Percentiles rank a stretch among this genome's conserved stretches.
phyloP scores from a whole-genome alignment of 768 basidiomycete species.

The Kondoa subrosea region DNA sequence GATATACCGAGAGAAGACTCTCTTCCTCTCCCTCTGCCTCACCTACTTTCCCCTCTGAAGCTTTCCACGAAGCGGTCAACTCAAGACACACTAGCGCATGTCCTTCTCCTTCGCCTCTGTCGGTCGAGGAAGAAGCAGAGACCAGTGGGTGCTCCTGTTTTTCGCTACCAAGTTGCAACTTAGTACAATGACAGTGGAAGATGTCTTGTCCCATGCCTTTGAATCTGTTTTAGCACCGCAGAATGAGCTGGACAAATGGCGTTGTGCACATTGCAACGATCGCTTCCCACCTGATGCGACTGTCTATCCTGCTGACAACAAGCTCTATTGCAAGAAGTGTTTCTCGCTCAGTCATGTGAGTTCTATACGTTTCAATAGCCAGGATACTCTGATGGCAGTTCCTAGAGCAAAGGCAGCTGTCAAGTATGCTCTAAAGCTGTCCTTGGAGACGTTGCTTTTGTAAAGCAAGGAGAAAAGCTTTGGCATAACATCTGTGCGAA shows the following conservation, averaged over 20 bases:
- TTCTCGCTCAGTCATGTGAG: background rate
- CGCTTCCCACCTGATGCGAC: background rate
- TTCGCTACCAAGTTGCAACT: too few species aligned
- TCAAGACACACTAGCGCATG: background rate
- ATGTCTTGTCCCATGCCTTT: background rate
- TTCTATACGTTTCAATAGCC: too few species aligned
- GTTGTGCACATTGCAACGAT: background rate
- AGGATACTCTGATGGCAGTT: too few species aligned
- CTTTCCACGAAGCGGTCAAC: background rate
- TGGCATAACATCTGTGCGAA: background rate
- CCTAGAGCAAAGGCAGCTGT: background rate
- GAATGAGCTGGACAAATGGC: background rate
- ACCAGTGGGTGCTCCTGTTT: too few species aligned
- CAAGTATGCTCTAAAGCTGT: background rate
- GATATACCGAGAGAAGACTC: background rate
- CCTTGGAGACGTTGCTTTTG: background rate
- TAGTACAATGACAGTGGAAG: too few species aligned
- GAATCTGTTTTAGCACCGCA: background rate
- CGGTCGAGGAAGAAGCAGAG: background rate
- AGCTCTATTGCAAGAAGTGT: background rate
- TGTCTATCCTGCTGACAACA: background rate
- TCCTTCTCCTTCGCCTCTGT: background rate
- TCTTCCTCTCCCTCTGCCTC: background rate
- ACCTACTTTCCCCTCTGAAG: background rate
- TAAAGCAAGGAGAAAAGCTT: background rate